Conservation (phyloP, 805 yeast species). For the Debaryomyces tyrocola region DNA sequence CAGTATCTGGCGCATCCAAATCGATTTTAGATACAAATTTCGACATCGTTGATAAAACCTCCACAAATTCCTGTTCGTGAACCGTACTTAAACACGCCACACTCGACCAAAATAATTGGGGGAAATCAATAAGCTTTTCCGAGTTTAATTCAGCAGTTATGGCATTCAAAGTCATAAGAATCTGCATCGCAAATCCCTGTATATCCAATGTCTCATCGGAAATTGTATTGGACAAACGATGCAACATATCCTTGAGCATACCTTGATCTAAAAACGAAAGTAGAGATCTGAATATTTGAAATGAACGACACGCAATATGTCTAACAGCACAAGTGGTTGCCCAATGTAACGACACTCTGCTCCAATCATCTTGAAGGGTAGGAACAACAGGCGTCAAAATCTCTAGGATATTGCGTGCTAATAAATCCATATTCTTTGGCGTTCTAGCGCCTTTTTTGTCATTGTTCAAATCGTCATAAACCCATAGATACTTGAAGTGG, state of each 20-base stretch:
- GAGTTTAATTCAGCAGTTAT: conserved; percentile 83
- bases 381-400: conserved; percentile 48
- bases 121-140: conserved; percentile 77
- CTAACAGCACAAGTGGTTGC: conserved; percentile 97
- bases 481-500: conserved; percentile 58
- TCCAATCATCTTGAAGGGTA: conserved; percentile 80
- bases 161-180: conserved; percentile 92
- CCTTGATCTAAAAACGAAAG: conserved; percentile 78
- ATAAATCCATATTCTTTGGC: conserved; percentile 78
- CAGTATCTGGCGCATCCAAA: conserved; percentile 80
- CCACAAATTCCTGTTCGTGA: conserved; percentile 91
- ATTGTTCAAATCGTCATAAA: conserved; percentile 78
- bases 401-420: conserved; percentile 63
- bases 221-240: conserved; percentile 87
- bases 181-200: conserved; percentile 97
- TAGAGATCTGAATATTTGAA: conserved; percentile 85
- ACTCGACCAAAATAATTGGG: conserved; percentile 93
- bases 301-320: conserved; percentile 95
- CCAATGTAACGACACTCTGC: conserved; percentile 80
- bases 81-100: conserved; percentile 88
- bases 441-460: conserved; percentile 78
- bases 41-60: conserved; percentile 76
- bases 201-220: conserved; percentile 87
- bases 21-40: conserved; percentile 87
- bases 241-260: conserved; percentile 92